Evolutionary conservation across 192 early-diverging fungal species (phyloP).

Genomic region (Geranomyces michiganensis): DNA sequence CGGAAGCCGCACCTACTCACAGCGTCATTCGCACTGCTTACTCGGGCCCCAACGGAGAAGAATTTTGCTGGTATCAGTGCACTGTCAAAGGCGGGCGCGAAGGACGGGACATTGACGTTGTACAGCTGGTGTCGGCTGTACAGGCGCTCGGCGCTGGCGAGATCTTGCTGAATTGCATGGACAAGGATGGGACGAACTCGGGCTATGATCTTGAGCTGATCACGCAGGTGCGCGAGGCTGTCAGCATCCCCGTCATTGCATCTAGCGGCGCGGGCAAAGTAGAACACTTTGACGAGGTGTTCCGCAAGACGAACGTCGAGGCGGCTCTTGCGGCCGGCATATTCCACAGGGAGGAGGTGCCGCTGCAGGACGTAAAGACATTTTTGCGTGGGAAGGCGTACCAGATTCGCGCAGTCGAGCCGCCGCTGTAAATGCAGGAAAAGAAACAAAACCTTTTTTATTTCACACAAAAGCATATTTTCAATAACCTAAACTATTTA

Average conservation of each 20-base stretch:
- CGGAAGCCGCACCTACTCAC: slow-evolving; percentile 75
- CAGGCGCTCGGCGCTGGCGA: slow-evolving; percentile 94
- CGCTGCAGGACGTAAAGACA: slow-evolving; percentile 82
- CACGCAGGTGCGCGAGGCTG: slow-evolving; percentile 72
- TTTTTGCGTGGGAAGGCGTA: slow-evolving; percentile 56
- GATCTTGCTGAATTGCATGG: slow-evolving; percentile 98
- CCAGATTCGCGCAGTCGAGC: slow-evolving; percentile 18
- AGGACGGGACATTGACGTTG: slow-evolving; percentile 90
- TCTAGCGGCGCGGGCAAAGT: slow-evolving; percentile 88
- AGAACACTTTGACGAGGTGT: slow-evolving; percentile 88
- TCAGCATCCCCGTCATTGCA: slow-evolving; percentile 97
- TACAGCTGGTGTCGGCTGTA: slow-evolving; percentile 85
- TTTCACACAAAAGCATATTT: too few species aligned
- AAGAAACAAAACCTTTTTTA: background rate
- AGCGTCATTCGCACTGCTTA: slow-evolving; percentile 68
- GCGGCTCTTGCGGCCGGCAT: slow-evolving; percentile 98
- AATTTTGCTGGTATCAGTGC: slow-evolving; percentile 99
- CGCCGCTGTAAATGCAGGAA: slow-evolving; percentile 9
- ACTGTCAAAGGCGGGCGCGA: slow-evolving; percentile 98
- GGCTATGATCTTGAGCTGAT: slow-evolving; percentile 93
- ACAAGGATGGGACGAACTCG: slow-evolving; percentile 96
- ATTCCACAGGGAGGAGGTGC: slow-evolving; percentile 95
- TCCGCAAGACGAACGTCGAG: slow-evolving; percentile 84
- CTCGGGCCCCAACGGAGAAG: slow-evolving; percentile 89
- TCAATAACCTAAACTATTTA: too few species aligned